Conservation (phyloP, 257 asterid species). For the Phtheirospermum japonicum region DNA sequence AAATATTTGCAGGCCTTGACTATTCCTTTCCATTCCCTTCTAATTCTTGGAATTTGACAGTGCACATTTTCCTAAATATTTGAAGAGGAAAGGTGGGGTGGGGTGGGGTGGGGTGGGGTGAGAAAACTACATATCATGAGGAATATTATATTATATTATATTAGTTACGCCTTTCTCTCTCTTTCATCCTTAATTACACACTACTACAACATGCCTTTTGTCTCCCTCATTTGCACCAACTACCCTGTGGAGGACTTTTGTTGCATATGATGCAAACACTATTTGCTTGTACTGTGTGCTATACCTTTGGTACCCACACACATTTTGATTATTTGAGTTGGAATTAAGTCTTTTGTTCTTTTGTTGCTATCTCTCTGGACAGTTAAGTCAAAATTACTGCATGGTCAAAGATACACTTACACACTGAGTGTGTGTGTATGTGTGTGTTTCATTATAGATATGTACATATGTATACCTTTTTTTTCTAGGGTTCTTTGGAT, state of each 20-base stretch:
- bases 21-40: constrained; percentile 36
- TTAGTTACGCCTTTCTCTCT: constrained; percentile 19
- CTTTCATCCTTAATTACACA: too few relatives aligned
- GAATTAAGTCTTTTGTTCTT: neutral
- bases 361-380: neutral
- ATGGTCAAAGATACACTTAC: constrained; percentile 29
- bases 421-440: neutral
- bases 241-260: constrained; percentile 37
- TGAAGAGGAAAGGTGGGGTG: too few relatives aligned
- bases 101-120: too few relatives aligned
- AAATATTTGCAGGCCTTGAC: constrained; percentile 35
- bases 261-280: constrained; percentile 16
- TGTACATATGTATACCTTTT: too few relatives aligned
- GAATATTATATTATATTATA: neutral
- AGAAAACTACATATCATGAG: constrained; percentile 49
- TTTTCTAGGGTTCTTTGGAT: too few relatives aligned
- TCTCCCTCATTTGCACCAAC: constrained; percentile 41
- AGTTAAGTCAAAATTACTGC: constrained; percentile 32
- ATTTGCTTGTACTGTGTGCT: constrained; percentile 30
- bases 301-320: constrained; percentile 18
- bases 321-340: neutral
- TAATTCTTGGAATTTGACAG: constrained; percentile 45
- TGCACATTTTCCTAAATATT: constrained; percentile 51
- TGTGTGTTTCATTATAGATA: neutral
- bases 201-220: constrained; percentile 53